Evolutionary conservation across 2,329 filamentous ascomycete species (phyloP).

Genomic region (Colletotrichum liaoningense): DNA sequence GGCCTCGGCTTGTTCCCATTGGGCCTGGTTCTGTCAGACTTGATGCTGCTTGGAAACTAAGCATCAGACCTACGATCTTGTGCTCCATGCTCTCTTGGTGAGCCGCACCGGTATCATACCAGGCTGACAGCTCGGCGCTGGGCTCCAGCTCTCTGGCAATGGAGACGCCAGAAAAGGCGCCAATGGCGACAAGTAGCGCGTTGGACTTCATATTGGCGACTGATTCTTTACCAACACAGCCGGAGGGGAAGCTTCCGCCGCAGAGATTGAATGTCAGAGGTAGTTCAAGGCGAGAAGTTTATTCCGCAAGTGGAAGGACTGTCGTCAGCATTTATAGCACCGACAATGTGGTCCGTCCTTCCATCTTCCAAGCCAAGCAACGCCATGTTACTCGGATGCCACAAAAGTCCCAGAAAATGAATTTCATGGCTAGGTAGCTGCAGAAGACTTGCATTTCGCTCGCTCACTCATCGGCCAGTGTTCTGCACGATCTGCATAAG

Average conservation of each 20-base stretch:
- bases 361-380: neutral
- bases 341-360: no score
- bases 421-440: neutral
- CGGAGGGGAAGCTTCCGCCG: neutral
- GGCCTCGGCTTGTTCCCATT: conserved; percentile 46
- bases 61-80: conserved; percentile 30
- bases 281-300: neutral
- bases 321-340: neutral
- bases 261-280: no score
- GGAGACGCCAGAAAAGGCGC: conserved; percentile 6
- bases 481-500: conserved; percentile 14
- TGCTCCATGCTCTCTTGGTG: conserved; percentile 37
- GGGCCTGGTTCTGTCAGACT: conserved; percentile 36
- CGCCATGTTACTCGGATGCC: neutral
- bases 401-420: conserved; percentile 13
- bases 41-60: fast-evolving
- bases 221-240: neutral
- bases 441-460: neutral
- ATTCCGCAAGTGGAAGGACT: neutral
- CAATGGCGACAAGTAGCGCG: neutral
- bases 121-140: conserved; percentile 30
- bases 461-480: neutral
- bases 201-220: conserved; percentile 7
- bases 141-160: conserved; percentile 36
- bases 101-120: conserved; percentile 35